phyloP scores from a whole-genome alignment of 305 asterid genomes.

The Ilex paraguariensis region DNA sequence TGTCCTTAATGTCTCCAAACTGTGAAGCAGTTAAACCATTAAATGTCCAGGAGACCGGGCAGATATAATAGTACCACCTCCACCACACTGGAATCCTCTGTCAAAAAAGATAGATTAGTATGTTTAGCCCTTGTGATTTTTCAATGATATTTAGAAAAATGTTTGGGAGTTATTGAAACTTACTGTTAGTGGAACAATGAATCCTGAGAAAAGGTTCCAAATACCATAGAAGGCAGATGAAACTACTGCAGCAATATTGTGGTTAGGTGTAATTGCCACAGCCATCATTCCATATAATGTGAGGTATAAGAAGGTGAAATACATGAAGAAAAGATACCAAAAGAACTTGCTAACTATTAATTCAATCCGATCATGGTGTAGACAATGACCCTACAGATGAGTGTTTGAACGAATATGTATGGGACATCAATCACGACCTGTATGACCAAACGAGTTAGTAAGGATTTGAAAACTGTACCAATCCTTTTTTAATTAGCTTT shows the following conservation, averaged over 20 bases:
- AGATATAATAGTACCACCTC: conserved; percentile 40
- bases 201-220: conserved; percentile 55
- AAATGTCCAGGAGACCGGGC: conserved; percentile 35
- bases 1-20: conserved; percentile 25
- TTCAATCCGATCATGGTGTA: conserved; percentile 45
- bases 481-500: too few species aligned
- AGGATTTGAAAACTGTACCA: too few species aligned
- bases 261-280: conserved; percentile 46
- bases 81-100: conserved; percentile 47
- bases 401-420: conserved; percentile 37
- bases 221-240: conserved; percentile 13
- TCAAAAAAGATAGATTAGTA: background rate
- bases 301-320: conserved; percentile 38
- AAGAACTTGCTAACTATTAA: conserved; percentile 41
- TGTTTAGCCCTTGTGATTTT: too few species aligned
- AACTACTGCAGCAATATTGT: conserved; percentile 34
- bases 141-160: too few species aligned
- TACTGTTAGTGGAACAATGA: conserved; percentile 44
- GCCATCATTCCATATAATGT: conserved; percentile 57
- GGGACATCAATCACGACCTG: conserved; percentile 51
- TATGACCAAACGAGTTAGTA: background rate
- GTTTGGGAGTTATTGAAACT: conserved; percentile 13
- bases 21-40: conserved; percentile 37
- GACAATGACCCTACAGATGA: conserved; percentile 24
- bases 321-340: conserved; percentile 48